These are phyloP conservation scores for Kluyveromyces dobzhanskii DNA, from an alignment of 805 yeast genomes.

Conservation along the genomic window DNA sequence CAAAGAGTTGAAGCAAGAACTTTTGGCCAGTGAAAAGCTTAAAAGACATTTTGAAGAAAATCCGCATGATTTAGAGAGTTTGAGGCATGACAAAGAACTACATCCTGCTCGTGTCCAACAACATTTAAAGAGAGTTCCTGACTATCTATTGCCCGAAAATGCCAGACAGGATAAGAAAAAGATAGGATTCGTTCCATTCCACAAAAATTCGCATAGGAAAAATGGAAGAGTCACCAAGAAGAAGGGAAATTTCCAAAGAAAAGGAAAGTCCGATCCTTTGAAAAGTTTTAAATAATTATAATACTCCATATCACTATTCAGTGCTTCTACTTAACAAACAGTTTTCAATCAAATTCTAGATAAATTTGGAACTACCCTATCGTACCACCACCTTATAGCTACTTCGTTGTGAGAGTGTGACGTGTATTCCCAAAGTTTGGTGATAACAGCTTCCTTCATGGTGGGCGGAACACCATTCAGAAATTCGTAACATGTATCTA, in stretches of 20 bases:
- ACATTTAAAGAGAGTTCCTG: slow-evolving; percentile 88
- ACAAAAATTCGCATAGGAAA: slow-evolving; percentile 33
- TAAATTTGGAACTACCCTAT: slow-evolving; percentile 6
- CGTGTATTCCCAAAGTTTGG: slow-evolving; percentile 17
- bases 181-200: slow-evolving; percentile 69
- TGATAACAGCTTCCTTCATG: slow-evolving; percentile 7
- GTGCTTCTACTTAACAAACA: no score
- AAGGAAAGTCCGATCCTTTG: slow-evolving; percentile 54
- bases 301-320: neutral
- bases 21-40: slow-evolving; percentile 80
- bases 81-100: slow-evolving; percentile 86
- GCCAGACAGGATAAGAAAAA: slow-evolving; percentile 50
- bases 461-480: slow-evolving; percentile 5
- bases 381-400: slow-evolving; percentile 27
- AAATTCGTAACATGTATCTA: slow-evolving; percentile 20
- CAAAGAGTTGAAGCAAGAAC: slow-evolving; percentile 78
- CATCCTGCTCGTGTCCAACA: slow-evolving; percentile 76
- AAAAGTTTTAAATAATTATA: slow-evolving; percentile 40
- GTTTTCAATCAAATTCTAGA: neutral
- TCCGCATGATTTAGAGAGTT: slow-evolving; percentile 82
- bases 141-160: slow-evolving; percentile 76
- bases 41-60: slow-evolving; percentile 95
- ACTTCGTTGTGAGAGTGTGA: slow-evolving; percentile 12
- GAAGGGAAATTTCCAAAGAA: slow-evolving; percentile 29
- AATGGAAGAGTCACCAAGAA: slow-evolving; percentile 37